Conservation (phyloP, 2,329 filamentous ascomycete genomes). For the Claviceps arundinis region DNA sequence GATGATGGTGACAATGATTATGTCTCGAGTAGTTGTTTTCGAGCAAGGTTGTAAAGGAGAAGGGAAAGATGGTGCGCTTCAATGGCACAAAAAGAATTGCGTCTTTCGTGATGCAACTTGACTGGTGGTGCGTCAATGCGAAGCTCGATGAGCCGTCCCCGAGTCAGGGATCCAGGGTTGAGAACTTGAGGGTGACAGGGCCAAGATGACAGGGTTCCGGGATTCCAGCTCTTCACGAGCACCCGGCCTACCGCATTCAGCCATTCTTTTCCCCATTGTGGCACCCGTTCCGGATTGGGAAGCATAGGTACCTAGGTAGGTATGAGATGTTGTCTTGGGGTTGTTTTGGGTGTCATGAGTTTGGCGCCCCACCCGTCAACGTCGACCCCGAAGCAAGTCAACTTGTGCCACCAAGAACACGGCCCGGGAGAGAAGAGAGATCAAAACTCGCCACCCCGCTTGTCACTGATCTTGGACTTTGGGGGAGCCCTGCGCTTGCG, state of each 20-base stretch:
- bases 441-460: slow-evolving; percentile 19
- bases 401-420: background rate
- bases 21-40: background rate
- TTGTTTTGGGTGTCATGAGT: no score
- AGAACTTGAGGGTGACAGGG: no score
- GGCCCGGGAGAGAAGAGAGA: background rate
- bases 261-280: background rate
- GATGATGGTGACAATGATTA: background rate
- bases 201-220: no score
- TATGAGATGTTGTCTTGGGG: slow-evolving; percentile 2
- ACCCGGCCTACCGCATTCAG: no score
- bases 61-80: background rate
- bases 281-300: background rate
- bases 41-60: background rate
- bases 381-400: no score
- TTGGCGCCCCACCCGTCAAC: no score
- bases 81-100: background rate
- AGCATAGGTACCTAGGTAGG: no score
- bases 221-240: no score
- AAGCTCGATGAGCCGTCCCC: background rate
- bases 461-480: slow-evolving; percentile 22
- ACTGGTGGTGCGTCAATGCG: background rate
- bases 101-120: background rate
- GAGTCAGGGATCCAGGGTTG: background rate
- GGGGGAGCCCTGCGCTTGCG: slow-evolving; percentile 25